These are phyloP conservation scores for Colletotrichum sp. DNA, from an alignment of 2,329 filamentous ascomycete genomes.

Conservation along the genomic window DNA sequence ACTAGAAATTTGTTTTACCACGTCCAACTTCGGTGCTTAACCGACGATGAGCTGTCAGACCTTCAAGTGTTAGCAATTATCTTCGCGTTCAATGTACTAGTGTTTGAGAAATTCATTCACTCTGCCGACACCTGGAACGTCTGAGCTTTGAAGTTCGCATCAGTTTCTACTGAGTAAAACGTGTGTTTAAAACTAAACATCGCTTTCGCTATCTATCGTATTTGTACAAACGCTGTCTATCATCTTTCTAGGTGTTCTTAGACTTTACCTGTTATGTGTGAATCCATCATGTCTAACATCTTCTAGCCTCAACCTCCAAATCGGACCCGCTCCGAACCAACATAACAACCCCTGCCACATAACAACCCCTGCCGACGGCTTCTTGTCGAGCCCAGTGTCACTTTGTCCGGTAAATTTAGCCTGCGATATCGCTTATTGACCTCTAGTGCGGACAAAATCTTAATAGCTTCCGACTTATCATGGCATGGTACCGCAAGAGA, in stretches of 20 bases:
- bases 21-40: no score
- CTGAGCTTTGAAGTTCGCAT: no score
- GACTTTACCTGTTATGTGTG: rapidly evolving
- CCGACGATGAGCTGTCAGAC: no score
- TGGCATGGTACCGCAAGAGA: not conserved
- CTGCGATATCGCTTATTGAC: not conserved
- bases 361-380: not conserved
- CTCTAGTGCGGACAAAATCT: no score
- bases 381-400: rapidly evolving
- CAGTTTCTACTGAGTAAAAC: no score
- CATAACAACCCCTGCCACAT: not conserved
- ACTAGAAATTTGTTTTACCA: no score
- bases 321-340: not conserved
- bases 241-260: not conserved
- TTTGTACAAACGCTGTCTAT: not conserved
- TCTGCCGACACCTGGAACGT: no score
- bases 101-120: no score
- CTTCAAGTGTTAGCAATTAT: no score
- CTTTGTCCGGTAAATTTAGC: not conserved
- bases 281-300: not conserved
- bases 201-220: not conserved
- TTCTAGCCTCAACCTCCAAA: not conserved
- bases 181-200: not conserved
- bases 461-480: no score
- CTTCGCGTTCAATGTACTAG: no score